Evolutionary conservation across 768 basidiomycete species (phyloP), one percentile per base, ranked within the genome.

Genomic region (Russula lepida): DNA sequence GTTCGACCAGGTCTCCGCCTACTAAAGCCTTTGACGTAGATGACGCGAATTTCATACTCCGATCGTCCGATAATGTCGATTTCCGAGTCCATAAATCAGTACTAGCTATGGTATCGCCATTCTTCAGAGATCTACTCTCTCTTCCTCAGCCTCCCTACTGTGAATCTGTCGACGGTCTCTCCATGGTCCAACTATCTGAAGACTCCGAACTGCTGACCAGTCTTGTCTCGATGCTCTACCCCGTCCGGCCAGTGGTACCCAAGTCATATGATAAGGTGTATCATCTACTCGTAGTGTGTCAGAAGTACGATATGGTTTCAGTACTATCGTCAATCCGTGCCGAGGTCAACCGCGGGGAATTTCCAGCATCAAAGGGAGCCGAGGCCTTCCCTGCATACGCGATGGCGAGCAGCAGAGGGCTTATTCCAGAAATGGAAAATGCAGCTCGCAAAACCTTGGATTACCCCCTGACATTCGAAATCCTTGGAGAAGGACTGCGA

Each of bases 31-130:
- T 56, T 7, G 33, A 46, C 17, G 1, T 54, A 7, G 35, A 17
- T 0, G 59, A 55, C 5, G 30, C 50, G 6, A 23, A 54, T 37
- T 17, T 54, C 21, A 54, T 57, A 32, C 41, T 59, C 43, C 58
- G 27, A 21, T 59, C 58, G 5, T 51, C 58, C 6, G 58, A 59
- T 9, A 41, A 27, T 7, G 30, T 27, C 32, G 3, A 48, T 25
- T 61, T 56, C 48, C 51, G 37, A 25, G 41, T 61, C 33, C 54
- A n/a, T n/a, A n/a, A n/a, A n/a, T n/a, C n/a, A n/a, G n/a, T n/a
- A n/a, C n/a, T n/a, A n/a, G n/a, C n/a, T n/a, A n/a, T n/a, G n/a
- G n/a, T n/a, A n/a, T n/a, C n/a, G n/a, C n/a, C n/a, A n/a, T n/a
- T n/a, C n/a, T n/a, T n/a, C n/a, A n/a, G n/a, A n/a, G n/a, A n/a